Conservation (phyloP, 2,329 filamentous ascomycete genomes). For the Karstenula rhodostoma region DNA sequence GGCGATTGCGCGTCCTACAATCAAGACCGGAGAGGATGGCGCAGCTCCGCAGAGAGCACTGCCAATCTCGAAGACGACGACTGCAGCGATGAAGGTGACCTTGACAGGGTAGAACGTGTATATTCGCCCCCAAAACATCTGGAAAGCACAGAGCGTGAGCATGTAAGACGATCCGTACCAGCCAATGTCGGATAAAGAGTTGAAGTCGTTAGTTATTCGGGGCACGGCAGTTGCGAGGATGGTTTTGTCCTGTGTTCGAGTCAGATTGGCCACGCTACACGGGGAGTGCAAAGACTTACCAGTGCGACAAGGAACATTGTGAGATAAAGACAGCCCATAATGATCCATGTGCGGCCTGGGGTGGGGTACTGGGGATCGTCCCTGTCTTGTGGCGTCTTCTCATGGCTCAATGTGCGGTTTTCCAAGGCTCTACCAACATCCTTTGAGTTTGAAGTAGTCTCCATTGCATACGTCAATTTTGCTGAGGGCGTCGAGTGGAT, state of each 20-base stretch:
- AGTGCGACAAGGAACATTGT: constrained; percentile 16
- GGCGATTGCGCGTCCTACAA: constrained; percentile 29
- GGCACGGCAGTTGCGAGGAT: constrained; percentile 40
- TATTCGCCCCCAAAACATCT: constrained; percentile 52
- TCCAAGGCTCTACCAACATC: background rate
- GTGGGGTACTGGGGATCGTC: constrained; percentile 11
- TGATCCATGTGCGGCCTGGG: constrained; percentile 9
- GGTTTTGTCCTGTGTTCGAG: constrained; percentile 13
- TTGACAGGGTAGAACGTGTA: constrained; percentile 35
- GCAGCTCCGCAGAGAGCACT: constrained; percentile 30
- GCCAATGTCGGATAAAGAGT: constrained; percentile 32
- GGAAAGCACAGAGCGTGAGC: constrained; percentile 52
- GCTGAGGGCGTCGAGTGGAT: background rate
- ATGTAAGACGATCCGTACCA: constrained; percentile 51
- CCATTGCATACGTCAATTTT: background rate
- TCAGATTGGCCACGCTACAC: background rate
- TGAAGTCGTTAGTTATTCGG: constrained; percentile 40
- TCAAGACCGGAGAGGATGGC: constrained; percentile 24
- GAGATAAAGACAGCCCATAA: constrained; percentile 15
- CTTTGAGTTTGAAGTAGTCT: background rate
- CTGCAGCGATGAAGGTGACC: constrained; percentile 22
- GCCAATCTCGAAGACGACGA: constrained; percentile 34
- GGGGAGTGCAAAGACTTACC: background rate
- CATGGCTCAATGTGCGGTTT: background rate
- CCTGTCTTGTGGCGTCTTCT: background rate